These are phyloP conservation scores for Zopfochytrium polystomum DNA, from an alignment of 371 early-diverging fungal genomes.

Conservation along the genomic window DNA sequence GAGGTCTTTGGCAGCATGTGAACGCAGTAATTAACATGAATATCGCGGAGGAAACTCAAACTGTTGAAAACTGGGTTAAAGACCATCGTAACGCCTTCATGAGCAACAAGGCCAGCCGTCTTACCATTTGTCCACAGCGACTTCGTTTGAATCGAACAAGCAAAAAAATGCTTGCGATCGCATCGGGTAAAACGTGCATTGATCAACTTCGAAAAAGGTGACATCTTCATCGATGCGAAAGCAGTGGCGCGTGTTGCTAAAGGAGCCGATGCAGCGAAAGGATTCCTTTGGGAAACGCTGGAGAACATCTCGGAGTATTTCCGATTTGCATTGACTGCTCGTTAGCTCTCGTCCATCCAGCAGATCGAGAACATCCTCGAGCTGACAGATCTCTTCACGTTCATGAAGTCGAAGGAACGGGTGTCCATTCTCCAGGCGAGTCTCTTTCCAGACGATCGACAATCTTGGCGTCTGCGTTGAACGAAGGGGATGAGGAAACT, in stretches of 20 bases:
- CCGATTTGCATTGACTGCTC: neutral
- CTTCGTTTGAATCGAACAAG: conserved; percentile 11
- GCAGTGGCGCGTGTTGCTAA: neutral
- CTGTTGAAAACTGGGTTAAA: neutral
- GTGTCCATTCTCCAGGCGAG: neutral
- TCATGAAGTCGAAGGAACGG: conserved; percentile 12
- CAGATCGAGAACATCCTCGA: conserved; percentile 3
- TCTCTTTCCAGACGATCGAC: conserved; percentile 14
- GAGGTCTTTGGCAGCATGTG: conserved; percentile 11
- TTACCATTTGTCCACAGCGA: conserved; percentile 10
- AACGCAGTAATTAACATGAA: conserved; percentile 16
- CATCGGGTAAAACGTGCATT: conserved; percentile 16
- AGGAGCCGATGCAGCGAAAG: conserved; percentile 9
- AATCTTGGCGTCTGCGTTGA: too few species aligned
- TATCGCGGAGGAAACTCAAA: conserved; percentile 1
- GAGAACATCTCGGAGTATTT: neutral
- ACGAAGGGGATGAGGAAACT: too few species aligned
- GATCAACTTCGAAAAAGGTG: conserved; percentile 7
- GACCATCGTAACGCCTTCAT: neutral
- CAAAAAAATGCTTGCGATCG: conserved; percentile 14
- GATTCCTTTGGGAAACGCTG: neutral
- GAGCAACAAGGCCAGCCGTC: too few species aligned
- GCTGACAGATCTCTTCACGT: conserved; percentile 7
- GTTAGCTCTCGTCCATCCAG: neutral
- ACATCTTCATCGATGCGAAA: neutral